These are phyloP conservation scores for Asterophora lycoperdoides DNA, from an alignment of 768 basidiomycete genomes.

Conservation along the genomic window DNA sequence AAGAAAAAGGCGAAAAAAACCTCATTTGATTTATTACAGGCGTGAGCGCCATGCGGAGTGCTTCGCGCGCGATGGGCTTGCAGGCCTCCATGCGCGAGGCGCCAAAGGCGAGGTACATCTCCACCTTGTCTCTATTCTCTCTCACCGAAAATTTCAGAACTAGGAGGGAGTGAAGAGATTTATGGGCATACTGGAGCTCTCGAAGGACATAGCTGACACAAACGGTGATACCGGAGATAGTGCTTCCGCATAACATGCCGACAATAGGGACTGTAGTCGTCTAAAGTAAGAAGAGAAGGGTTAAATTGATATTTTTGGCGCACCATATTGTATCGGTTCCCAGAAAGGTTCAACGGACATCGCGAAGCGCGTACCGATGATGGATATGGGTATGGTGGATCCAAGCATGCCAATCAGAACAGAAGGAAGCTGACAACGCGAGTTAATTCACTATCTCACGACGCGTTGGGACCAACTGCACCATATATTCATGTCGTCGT, in stretches of 20 bases:
- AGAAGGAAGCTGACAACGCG: conserved; percentile 50
- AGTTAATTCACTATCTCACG: background rate
- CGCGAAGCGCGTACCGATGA: conserved; percentile 70
- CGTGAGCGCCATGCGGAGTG: conserved; percentile 72
- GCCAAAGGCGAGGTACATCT: conserved; percentile 82
- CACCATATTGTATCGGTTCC: conserved; percentile 79
- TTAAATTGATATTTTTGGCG: conserved; percentile 17
- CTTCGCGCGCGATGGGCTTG: conserved; percentile 71
- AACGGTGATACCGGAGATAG: conserved; percentile 73
- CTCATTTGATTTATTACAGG: conserved; percentile 88
- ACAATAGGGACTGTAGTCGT: conserved; percentile 64
- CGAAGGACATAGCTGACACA: conserved; percentile 66
- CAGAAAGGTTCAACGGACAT: conserved; percentile 80
- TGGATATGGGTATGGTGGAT: conserved; percentile 77
- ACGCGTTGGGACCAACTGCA: conserved; percentile 19
- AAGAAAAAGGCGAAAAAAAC: conserved; percentile 24
- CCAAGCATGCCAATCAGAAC: conserved; percentile 65
- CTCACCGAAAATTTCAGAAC: conserved; percentile 27
- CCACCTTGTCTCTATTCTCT: conserved; percentile 82
- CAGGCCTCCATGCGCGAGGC: conserved; percentile 83
- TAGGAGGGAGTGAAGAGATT: background rate
- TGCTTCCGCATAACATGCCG: conserved; percentile 82
- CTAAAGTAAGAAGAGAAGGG: background rate
- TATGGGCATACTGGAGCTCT: conserved; percentile 59
- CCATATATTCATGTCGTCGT: conserved; percentile 72